Percentiles rank a stretch among this genome's conserved stretches.
phyloP scores from a whole-genome alignment of 805 yeast genomes.

The Ogataea saltuana region DNA sequence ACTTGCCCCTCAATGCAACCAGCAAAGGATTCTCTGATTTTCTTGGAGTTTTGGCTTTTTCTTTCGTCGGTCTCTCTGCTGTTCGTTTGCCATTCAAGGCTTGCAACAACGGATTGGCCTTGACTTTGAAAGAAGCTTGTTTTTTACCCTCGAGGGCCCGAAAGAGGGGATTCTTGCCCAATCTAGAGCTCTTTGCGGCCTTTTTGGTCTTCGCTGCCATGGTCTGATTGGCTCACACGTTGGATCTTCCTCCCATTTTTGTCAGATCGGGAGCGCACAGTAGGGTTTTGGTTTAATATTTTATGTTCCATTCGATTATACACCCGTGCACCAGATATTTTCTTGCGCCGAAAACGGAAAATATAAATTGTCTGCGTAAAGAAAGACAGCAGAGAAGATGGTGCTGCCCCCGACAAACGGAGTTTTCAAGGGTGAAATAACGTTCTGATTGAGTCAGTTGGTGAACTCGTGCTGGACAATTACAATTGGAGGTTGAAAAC shows the following conservation, averaged over 20 bases:
- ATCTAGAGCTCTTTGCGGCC: background rate
- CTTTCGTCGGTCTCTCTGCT: background rate
- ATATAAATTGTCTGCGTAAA: background rate
- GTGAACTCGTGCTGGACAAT: background rate
- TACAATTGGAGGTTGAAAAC: background rate
- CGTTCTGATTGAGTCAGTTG: background rate
- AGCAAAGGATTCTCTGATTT: too few species aligned
- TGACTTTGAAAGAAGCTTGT: background rate
- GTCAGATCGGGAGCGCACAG: background rate
- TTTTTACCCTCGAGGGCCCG: constrained; percentile 10
- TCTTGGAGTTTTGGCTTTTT: background rate
- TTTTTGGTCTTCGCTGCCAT: background rate
- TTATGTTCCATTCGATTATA: background rate
- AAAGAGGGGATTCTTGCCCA: constrained; percentile 13
- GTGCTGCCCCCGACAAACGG: background rate
- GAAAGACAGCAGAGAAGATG: background rate
- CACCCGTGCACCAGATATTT: background rate
- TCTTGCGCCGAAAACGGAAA: background rate
- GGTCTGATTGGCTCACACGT: too few species aligned
- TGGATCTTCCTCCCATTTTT: too few species aligned
- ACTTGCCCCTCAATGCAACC: too few species aligned
- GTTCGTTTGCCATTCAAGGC: constrained; percentile 2
- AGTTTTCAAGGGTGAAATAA: background rate
- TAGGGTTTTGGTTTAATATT: background rate
- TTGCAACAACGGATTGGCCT: constrained; percentile 2